A percentile compares a stretch with the other conserved stretches of the same genome.
These are phyloP conservation scores for Cupressus sempervirens DNA, from an alignment of 75 land plant genomes.

Conservation along the genomic window DNA sequence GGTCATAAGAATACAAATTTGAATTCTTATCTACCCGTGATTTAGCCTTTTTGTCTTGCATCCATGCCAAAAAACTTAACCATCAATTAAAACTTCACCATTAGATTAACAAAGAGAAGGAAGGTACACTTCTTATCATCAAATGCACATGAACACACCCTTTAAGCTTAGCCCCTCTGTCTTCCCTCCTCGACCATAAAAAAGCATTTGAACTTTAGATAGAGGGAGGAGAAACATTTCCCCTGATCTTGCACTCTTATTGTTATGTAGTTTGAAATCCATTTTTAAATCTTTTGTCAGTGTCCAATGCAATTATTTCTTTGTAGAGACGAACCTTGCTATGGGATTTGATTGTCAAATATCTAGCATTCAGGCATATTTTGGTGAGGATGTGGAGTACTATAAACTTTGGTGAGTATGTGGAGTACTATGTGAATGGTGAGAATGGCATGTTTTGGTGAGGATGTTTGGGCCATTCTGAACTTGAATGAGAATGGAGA, in stretches of 20 bases:
- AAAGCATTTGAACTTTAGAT: background rate
- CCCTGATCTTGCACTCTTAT: background rate
- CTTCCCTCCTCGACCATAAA: background rate
- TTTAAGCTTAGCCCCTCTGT: too few relatives aligned
- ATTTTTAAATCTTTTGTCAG: background rate
- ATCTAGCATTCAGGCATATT: constrained; percentile 33
- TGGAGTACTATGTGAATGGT: constrained; percentile 3
- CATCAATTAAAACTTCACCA: too few relatives aligned
- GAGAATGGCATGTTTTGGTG: too few relatives aligned
- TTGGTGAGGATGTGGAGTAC: constrained; percentile 12
- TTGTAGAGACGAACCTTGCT: background rate
- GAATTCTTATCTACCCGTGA: too few relatives aligned
- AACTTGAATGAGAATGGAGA: constrained; percentile 43
- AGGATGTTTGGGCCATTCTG: constrained; percentile 35
- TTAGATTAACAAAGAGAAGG: too few relatives aligned
- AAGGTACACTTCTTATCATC: too few relatives aligned
- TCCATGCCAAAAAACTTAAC: too few relatives aligned
- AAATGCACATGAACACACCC: too few relatives aligned
- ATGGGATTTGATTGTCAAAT: constrained; percentile 13
- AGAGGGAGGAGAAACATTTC: background rate
- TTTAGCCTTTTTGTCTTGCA: too few relatives aligned
- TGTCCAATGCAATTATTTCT: too few relatives aligned
- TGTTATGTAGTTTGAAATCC: background rate
- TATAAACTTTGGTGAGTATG: constrained; percentile 5
- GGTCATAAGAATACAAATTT: too few relatives aligned